phyloP scores from a whole-genome alignment of 495 filamentous ascomycete species.

The Aspergillus bertholletiae region DNA sequence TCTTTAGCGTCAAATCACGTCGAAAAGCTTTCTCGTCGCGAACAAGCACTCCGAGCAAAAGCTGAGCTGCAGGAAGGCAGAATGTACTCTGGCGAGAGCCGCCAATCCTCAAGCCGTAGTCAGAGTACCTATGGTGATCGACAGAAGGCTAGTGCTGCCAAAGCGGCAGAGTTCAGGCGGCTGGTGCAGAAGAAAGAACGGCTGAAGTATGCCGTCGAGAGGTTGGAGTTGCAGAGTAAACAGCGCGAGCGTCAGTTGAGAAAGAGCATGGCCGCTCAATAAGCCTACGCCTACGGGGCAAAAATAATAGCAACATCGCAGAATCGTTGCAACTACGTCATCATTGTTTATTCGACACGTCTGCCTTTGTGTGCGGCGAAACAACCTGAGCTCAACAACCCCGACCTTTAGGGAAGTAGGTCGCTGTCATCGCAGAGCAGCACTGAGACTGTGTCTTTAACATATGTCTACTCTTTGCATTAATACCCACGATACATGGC shows the following conservation, averaged over 20 bases:
- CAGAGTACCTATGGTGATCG: conserved; percentile 23
- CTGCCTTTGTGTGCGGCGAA: background rate
- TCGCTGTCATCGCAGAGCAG: background rate
- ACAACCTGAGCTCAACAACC: background rate
- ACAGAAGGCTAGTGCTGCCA: conserved; percentile 36
- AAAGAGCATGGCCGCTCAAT: conserved; percentile 68
- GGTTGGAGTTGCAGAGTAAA: conserved; percentile 62
- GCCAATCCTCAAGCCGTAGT: conserved; percentile 20
- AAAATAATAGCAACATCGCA: background rate
- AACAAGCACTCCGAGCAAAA: conserved; percentile 65
- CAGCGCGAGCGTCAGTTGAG: conserved; percentile 72
- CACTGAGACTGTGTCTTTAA: background rate
- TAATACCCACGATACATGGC: background rate
- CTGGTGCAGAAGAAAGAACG: conserved; percentile 73
- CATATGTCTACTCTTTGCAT: background rate
- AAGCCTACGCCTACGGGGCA: conserved; percentile 4
- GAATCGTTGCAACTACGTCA: background rate
- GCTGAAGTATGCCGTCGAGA: conserved; percentile 71
- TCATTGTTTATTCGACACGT: background rate
- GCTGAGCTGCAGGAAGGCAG: conserved; percentile 69
- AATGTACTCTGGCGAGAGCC: conserved; percentile 41
- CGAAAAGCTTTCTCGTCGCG: conserved; percentile 68
- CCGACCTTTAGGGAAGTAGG: background rate
- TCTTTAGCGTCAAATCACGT: conserved; percentile 62
- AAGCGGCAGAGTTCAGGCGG: conserved; percentile 59